Conservation (phyloP, 805 yeast species). For the Tetrapisispora taiwanensis region DNA sequence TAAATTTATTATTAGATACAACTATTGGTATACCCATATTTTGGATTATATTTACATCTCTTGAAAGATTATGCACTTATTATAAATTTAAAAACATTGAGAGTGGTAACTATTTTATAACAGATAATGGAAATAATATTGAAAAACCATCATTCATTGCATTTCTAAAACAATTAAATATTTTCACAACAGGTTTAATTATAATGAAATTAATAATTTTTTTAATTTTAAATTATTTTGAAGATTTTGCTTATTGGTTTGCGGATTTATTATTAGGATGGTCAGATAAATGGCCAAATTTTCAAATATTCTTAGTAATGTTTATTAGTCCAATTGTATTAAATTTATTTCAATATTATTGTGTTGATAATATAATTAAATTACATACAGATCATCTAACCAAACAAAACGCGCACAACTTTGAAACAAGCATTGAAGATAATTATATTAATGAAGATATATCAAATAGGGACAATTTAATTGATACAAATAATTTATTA, state of each 20-base stretch:
- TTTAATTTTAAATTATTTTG: conserved; percentile 51
- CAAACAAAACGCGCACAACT: conserved; percentile 19
- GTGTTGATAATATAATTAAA: conserved; percentile 66
- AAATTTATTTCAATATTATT: conserved; percentile 63
- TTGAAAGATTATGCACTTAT: conserved; percentile 35
- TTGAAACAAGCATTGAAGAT: conserved; percentile 12
- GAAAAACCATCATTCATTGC: conserved; percentile 50
- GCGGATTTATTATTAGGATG: conserved; percentile 72
- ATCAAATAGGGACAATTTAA: not conserved
- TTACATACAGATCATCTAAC: conserved; percentile 31
- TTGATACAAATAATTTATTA: no score
- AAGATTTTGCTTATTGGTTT: conserved; percentile 59
- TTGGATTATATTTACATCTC: conserved; percentile 44
- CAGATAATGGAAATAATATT: not conserved
- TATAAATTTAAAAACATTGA: conserved; percentile 34
- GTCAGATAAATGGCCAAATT: conserved; percentile 69
- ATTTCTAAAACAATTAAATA: conserved; percentile 58
- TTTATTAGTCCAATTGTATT: conserved; percentile 65
- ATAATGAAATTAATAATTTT: conserved; percentile 54
- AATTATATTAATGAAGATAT: not conserved
- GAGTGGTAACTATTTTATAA: conserved; percentile 34
- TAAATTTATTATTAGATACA: conserved; percentile 81
- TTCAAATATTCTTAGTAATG: conserved; percentile 82
- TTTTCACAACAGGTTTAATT: conserved; percentile 56
- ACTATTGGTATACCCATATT: conserved; percentile 85